These are phyloP conservation scores for Trichoderma polysporum DNA, from an alignment of 2,329 filamentous ascomycete genomes.

Conservation along the genomic window DNA sequence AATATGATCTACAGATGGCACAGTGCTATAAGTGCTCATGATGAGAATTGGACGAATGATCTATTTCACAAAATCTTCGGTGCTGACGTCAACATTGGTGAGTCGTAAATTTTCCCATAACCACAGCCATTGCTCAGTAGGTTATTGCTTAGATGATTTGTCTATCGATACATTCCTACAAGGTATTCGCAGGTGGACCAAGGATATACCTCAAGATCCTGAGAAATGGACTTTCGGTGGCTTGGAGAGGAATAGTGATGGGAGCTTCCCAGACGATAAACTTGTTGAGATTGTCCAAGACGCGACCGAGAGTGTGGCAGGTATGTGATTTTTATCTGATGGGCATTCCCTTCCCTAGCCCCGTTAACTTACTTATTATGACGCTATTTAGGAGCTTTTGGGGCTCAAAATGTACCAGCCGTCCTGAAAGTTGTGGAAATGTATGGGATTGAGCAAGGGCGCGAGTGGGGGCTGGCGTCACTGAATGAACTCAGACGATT, in stretches of 20 bases:
- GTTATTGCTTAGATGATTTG: constrained; percentile 21
- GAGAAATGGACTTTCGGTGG: constrained; percentile 49
- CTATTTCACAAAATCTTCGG: constrained; percentile 23
- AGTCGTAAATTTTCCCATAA: background rate
- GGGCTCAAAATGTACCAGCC: constrained; percentile 55
- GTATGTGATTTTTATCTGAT: background rate
- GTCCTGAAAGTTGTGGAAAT: constrained; percentile 58
- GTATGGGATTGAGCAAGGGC: constrained; percentile 58
- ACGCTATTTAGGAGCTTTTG: constrained; percentile 35
- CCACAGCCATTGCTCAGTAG: background rate
- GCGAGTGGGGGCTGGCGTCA: constrained; percentile 57
- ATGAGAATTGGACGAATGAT: constrained; percentile 33
- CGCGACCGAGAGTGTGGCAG: constrained; percentile 23
- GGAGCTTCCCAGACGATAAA: constrained; percentile 52
- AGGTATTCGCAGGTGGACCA: background rate
- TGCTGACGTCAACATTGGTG: background rate
- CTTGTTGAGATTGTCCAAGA: constrained; percentile 55
- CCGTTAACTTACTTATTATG: background rate
- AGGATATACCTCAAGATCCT: background rate
- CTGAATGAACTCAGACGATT: constrained; percentile 64
- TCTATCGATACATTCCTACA: background rate
- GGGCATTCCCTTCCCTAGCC: background rate
- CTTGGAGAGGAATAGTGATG: constrained; percentile 49
- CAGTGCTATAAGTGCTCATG: constrained; percentile 32
- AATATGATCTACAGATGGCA: constrained; percentile 39